Evolutionary conservation across 2,329 filamentous ascomycete genomes (phyloP).

Genomic region (Neopestalotiopsis sp.): DNA sequence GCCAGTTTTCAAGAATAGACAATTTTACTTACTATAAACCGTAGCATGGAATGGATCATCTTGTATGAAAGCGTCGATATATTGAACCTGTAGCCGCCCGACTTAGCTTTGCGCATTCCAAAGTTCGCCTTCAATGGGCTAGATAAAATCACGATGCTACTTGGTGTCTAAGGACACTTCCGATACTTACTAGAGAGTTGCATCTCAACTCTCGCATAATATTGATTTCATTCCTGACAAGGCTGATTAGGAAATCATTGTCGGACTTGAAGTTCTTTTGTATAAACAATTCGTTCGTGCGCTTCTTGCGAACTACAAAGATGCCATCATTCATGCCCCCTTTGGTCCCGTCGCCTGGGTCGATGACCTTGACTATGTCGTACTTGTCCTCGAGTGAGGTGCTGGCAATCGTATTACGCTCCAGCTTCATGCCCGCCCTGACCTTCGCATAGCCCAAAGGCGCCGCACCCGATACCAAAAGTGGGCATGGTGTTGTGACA

Average conservation of each 20-base stretch:
- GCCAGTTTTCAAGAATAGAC: background rate
- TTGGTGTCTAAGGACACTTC: too few species aligned
- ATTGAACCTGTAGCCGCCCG: slow-evolving; percentile 13
- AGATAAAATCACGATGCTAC: background rate
- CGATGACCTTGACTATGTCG: slow-evolving; percentile 17
- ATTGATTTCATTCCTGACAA: slow-evolving; percentile 18
- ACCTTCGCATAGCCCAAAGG: background rate
- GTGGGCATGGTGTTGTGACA: background rate
- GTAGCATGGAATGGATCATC: slow-evolving; percentile 17
- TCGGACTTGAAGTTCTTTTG: slow-evolving; percentile 21
- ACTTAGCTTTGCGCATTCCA: background rate
- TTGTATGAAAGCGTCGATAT: slow-evolving; percentile 20
- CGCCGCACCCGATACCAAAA: background rate
- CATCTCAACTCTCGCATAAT: slow-evolving; percentile 15
- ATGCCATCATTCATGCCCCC: slow-evolving; percentile 24
- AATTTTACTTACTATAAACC: slow-evolving; percentile 12
- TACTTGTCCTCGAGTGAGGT: slow-evolving; percentile 18
- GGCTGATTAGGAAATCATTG: slow-evolving; percentile 8
- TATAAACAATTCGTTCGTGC: slow-evolving; percentile 18
- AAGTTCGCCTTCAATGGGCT: background rate
- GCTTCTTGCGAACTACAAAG: slow-evolving; percentile 17
- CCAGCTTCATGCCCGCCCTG: background rate
- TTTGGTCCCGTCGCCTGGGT: slow-evolving; percentile 14
- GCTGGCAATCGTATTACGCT: background rate
- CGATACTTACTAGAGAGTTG: background rate